Evolutionary conservation across 2,329 filamentous ascomycete genomes (phyloP), one percentile per base, ranked within the genome.

Genomic region (Mycosphaerella arachidis): DNA sequence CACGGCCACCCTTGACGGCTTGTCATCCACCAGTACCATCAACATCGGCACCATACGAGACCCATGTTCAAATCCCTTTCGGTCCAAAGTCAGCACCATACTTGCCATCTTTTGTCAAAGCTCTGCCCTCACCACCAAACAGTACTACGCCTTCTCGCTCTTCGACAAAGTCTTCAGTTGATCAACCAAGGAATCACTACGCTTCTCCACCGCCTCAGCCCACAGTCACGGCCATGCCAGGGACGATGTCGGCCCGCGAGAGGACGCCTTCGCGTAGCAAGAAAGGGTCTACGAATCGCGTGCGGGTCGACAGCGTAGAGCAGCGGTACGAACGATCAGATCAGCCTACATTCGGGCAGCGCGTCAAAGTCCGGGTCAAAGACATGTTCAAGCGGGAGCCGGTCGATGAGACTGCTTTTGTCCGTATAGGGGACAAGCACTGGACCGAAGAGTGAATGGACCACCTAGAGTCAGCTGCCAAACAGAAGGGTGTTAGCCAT

Each of bases 381-480:
- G 66, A 63, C 7, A 64, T 71, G 12, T 73, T 73, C 60, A 66
- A 63, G 27, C 59, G 59, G 20, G 62, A 68, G 1, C 62, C 64
- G 0, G 54, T 70, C 7, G 66, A 72, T 31, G 65, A 71, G 13
- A 57, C 53, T 6, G 48, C 66, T 1, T 66, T 65, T 13, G 68
- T 69, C 46, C 58, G 57, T 5, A 70, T 72, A 13, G 62, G 60
- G 0, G 68, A 70, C 48, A 60, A 64, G 9, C 71, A 73, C 46
- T 73, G 71, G 71, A 66, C 71, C 8, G 71, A 73, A 6, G 68
- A 72, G 18, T 60, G 57, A 54, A 2, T 3, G 1, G 24, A 24
- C 24, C 24, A 24, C 24, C 24, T 24, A 24, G 24, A 24, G 2
- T 24, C 24, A 24, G 24, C 24, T 24, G 24, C 24, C 24, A 24